Percentiles rank a stretch among this genome's conserved stretches.
phyloP scores from a whole-genome alignment of 495 filamentous ascomycete genomes.

The Sordaria brevicollis region DNA sequence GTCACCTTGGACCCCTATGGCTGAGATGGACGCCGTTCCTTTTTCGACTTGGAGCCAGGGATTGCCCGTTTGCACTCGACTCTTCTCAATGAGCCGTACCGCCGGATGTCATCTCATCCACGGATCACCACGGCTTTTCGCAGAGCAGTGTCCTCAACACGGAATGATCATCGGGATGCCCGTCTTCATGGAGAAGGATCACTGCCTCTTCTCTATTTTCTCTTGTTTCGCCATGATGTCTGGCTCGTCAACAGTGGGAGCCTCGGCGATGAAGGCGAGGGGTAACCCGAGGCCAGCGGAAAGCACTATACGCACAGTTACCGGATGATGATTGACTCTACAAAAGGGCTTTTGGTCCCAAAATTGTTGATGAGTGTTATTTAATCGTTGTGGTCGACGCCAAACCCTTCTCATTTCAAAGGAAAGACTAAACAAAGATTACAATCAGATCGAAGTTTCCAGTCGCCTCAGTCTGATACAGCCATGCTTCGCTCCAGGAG shows the following conservation, averaged over 20 bases:
- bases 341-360: background rate
- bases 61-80: background rate
- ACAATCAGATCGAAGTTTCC: background rate
- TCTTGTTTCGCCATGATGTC: background rate
- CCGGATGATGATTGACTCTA: background rate
- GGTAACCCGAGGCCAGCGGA: background rate
- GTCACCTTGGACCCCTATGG: background rate
- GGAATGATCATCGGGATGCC: background rate
- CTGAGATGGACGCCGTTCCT: background rate
- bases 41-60: background rate
- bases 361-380: background rate
- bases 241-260: background rate
- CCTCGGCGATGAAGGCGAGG: background rate
- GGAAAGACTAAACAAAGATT: background rate
- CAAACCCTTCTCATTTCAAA: background rate
- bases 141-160: background rate
- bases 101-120: background rate
- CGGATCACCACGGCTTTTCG: background rate
- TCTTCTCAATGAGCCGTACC: background rate
- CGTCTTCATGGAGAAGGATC: background rate
- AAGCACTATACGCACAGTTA: background rate
- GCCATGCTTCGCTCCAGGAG: constrained; percentile 10
- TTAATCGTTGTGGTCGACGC: background rate
- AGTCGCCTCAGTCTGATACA: background rate
- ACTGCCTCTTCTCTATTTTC: background rate